Base-by-base conservation (phyloP, 2,329 filamentous ascomycete species). In the Apiospora rasikravindrae region DNA sequence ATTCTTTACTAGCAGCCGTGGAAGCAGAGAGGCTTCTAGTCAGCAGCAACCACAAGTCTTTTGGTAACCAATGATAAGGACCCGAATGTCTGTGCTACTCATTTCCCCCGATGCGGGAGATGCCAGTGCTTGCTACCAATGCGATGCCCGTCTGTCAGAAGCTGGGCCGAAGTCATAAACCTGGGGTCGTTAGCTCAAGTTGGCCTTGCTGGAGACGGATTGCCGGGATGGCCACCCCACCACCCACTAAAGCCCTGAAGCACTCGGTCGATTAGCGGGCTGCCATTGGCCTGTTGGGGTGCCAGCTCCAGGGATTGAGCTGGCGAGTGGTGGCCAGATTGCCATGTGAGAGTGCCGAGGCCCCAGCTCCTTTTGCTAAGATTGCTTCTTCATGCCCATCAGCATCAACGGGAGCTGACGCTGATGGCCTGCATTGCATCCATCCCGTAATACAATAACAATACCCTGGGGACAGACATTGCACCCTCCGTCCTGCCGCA, bases 301-400 rank as follows among this genome's bases (percentile, higher is more conserved):
- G 40, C 40, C 13, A n/a, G n/a, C n/a, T n/a, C n/a, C 19, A n/a
- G 45, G 45, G 44, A 45, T 45, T 45, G 13, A 19, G 44, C 44
- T n/a, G 45, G 19, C 45, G 19, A 49, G 29, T 19, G 19, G 45
- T 47, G 49, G 49, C 26, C 29, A 37, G 57, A 64, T 64, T 64
- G 33, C 57, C 57, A 64, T 64, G 57, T 64, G 57, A 64, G 57
- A 64, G 22, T 61, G 29, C 57, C 57, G 57, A 64, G 57, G 57
- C 57, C 40, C 57, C 22, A 64, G 57, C 33, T n/a, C n/a, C n/a
- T 40, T 64, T 64, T 10, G 10, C 29, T 40, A 64, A 64, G 57
- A 64, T 64, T 64, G 57, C 57, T 40, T 64, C 57, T 64, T 64
- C 57, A 64, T 64, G 57, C 57, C 26, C 13, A 8, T n/a, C 19